Evolutionary conservation across 768 basidiomycete species (phyloP), one percentile per base, ranked within the genome.

Genomic region (Tephrocybe sp.): DNA sequence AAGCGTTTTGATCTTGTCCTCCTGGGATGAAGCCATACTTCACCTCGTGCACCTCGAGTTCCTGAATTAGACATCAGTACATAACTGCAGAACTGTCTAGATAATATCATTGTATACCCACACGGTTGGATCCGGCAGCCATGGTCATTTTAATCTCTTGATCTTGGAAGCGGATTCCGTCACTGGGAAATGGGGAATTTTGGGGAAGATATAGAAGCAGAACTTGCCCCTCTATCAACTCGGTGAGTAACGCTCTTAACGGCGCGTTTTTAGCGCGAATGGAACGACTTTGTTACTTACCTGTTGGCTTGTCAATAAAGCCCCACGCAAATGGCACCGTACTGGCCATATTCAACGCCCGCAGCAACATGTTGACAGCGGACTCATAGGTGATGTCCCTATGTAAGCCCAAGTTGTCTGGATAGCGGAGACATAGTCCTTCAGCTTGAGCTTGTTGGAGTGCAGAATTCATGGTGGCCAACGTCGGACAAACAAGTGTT

Each of bases 21-120:
- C 76, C 77, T 13, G 90, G 90, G n/a, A 88, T 65, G 63, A 89
- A 93, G 1, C 91, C 90, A 57, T 67, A 83, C 62, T 86, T 90
- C 22, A 78, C 65, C 64, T 93, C 90, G 47, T 71, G 62, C 1
- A 91, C 75, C 69, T 92, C 91, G 13, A 93, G 74, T 65, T 92
- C 90, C 87, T 90, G 49, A 33, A 38, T 25, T 40, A 22, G 25
- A 42, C 22, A 24, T 56, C 24, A 53, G 42, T 27, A n/a, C 19
- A 33, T 36, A 25, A 25, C 21, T 44, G 39, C 29, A 29, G 30
- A 18, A 15, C 22, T 33, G 23, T 23, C 42, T 49, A 42, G 33
- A 34, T 50, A 43, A 42, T 46, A 49, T 38, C 33, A 47, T 38
- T 22, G 33, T 42, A 45, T 11, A 69, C 84, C 61, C 64, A 87